Evolutionary conservation across 2,329 filamentous ascomycete genomes (phyloP).

Genomic region (Aspergillus thermomutatus): DNA sequence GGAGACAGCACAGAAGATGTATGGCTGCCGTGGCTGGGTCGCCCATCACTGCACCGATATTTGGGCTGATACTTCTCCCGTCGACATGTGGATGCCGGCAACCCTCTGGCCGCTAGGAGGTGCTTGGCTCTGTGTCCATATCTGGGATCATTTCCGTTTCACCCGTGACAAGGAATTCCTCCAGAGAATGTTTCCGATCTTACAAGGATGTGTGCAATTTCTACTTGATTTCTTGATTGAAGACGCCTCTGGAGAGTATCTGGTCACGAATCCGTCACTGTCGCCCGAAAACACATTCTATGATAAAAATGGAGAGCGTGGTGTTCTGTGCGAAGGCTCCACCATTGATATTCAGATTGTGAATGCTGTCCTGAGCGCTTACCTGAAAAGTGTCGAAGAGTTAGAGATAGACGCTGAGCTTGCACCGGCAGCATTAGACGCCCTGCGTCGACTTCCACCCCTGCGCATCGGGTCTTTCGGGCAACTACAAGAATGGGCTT

Average conservation of each 20-base stretch:
- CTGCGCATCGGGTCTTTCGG: conserved; percentile 16
- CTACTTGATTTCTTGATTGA: conserved; percentile 28
- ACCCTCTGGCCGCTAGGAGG: conserved; percentile 43
- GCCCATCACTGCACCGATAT: conserved; percentile 58
- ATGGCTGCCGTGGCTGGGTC: conserved; percentile 55
- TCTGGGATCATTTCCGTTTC: conserved; percentile 57
- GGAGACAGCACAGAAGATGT: conserved; percentile 53
- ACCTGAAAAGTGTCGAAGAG: conserved; percentile 13
- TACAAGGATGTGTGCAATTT: conserved; percentile 30
- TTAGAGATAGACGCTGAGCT: conserved; percentile 16
- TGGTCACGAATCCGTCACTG: conserved; percentile 25
- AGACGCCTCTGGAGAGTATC: conserved; percentile 19
- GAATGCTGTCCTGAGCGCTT: conserved; percentile 36
- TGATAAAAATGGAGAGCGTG: conserved; percentile 18
- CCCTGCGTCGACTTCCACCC: conserved; percentile 16
- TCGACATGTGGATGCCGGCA: conserved; percentile 43
- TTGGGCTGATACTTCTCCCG: conserved; percentile 55
- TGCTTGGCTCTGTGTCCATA: conserved; percentile 60
- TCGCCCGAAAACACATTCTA: conserved; percentile 31
- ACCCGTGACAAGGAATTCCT: conserved; percentile 28
- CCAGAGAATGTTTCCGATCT: conserved; percentile 18
- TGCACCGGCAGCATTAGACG: conserved; percentile 6
- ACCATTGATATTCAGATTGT: conserved; percentile 49
- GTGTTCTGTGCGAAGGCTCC: conserved; percentile 38
- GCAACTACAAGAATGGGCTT: conserved; percentile 31